phyloP scores from a whole-genome alignment of 2,329 filamentous ascomycete species.

The Calonectria honghensis region DNA sequence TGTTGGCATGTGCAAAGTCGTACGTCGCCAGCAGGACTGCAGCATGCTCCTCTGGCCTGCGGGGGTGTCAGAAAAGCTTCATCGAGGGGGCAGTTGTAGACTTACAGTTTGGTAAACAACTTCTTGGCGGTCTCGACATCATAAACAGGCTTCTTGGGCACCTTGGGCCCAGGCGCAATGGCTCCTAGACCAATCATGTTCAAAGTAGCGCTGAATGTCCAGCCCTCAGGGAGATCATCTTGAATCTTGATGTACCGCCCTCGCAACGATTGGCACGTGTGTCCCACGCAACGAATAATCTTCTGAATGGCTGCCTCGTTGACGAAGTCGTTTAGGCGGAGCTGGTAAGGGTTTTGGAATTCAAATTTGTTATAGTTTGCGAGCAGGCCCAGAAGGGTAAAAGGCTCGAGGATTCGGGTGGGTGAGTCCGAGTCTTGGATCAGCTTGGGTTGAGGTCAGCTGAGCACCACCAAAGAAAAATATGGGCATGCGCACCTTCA shows the following conservation, averaged over 20 bases:
- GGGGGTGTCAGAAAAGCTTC: constrained; percentile 31
- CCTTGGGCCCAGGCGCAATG: constrained; percentile 81
- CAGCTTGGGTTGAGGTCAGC: constrained; percentile 70
- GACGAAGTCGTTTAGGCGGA: constrained; percentile 95
- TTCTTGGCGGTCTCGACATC: constrained; percentile 88
- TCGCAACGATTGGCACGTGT: constrained; percentile 80
- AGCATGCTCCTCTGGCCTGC: constrained; percentile 85
- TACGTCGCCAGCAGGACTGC: constrained; percentile 90
- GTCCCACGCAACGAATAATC: constrained; percentile 85
- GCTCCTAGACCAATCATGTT: constrained; percentile 89
- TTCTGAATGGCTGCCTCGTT: constrained; percentile 91
- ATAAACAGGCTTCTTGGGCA: constrained; percentile 74
- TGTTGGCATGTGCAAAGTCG: constrained; percentile 95
- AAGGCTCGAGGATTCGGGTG: constrained; percentile 80
- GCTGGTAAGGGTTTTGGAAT: constrained; percentile 95
- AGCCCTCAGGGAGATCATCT: constrained; percentile 92
- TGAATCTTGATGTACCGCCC: constrained; percentile 89
- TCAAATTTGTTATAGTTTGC: constrained; percentile 99
- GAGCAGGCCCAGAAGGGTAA: constrained; percentile 88
- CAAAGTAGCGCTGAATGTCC: constrained; percentile 88
- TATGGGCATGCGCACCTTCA: constrained; percentile 80
- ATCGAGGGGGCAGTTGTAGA: constrained; percentile 40
- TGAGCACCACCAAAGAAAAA: neutral
- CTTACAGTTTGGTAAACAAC: constrained; percentile 86
- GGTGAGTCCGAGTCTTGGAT: constrained; percentile 85